phyloP scores from a whole-genome alignment of 495 filamentous ascomycete genomes.

The Rhizodiscina lignyota region DNA sequence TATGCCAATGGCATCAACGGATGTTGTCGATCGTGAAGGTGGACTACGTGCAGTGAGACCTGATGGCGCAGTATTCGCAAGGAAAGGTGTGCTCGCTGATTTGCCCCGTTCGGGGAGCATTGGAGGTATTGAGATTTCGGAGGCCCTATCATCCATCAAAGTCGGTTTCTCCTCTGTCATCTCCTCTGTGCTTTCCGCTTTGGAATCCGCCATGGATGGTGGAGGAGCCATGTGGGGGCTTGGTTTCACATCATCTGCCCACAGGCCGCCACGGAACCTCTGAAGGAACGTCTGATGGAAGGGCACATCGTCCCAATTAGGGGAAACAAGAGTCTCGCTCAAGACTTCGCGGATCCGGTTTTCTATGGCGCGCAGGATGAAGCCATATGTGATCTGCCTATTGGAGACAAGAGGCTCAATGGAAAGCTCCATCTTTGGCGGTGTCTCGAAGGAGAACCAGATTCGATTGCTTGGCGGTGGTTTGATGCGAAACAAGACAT shows the following conservation, averaged over 20 bases:
- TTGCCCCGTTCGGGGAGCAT: too few species aligned
- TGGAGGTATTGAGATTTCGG: too few species aligned
- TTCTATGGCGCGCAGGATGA: conserved; percentile 86
- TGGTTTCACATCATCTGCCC: conserved; percentile 32
- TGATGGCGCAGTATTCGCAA: too few species aligned
- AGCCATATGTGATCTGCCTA: conserved; percentile 82
- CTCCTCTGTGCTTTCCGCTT: conserved; percentile 9
- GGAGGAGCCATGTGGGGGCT: too few species aligned
- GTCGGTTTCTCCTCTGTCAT: too few species aligned
- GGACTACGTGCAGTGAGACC: too few species aligned
- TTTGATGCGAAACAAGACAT: conserved; percentile 72
- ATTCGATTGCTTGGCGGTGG: conserved; percentile 87
- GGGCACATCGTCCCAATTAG: conserved; percentile 89
- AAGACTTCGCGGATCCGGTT: conserved; percentile 85
- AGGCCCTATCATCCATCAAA: too few species aligned
- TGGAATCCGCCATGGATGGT: too few species aligned
- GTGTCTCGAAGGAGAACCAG: conserved; percentile 85
- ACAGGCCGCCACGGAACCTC: conserved; percentile 78
- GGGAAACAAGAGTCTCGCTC: conserved; percentile 79
- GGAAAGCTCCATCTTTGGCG: conserved; percentile 80
- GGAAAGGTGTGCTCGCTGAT: too few species aligned
- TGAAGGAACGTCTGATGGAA: conserved; percentile 68
- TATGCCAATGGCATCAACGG: conserved; percentile 1
- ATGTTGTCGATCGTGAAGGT: too few species aligned
- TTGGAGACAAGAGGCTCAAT: conserved; percentile 92